These are phyloP conservation scores for Andrographis paniculata DNA, from an alignment of 305 asterid genomes.

Conservation along the genomic window DNA sequence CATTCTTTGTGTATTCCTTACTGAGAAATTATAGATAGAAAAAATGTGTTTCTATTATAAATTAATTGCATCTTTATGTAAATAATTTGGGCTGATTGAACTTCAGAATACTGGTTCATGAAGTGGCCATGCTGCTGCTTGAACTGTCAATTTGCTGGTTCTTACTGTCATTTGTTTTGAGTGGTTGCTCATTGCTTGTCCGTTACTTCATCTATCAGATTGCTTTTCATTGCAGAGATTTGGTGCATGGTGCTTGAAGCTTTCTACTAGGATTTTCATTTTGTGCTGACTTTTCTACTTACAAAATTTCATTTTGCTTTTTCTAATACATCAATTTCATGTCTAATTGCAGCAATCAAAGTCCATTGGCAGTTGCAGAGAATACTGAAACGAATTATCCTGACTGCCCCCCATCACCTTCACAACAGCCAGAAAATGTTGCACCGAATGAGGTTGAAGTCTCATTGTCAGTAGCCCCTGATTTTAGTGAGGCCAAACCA, in stretches of 20 bases:
- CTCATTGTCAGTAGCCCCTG: slow-evolving; percentile 42
- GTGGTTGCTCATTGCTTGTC: too few species aligned
- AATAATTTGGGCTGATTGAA: too few species aligned
- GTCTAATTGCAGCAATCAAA: slow-evolving; percentile 43
- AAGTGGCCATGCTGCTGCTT: too few species aligned
- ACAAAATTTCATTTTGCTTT: slow-evolving; percentile 7
- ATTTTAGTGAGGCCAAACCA: slow-evolving; percentile 41
- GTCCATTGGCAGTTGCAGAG: slow-evolving; percentile 36
- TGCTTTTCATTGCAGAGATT: too few species aligned
- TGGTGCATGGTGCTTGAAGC: too few species aligned
- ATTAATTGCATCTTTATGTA: too few species aligned
- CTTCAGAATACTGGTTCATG: too few species aligned
- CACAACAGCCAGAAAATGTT: slow-evolving; percentile 34
- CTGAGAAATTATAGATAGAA: too few species aligned
- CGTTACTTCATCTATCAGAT: too few species aligned
- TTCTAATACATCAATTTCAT: slow-evolving; percentile 16
- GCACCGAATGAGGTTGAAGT: slow-evolving; percentile 44
- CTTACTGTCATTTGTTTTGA: too few species aligned
- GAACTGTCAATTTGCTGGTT: too few species aligned
- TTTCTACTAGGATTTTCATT: background rate
- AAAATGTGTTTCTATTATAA: too few species aligned
- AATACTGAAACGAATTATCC: slow-evolving; percentile 37
- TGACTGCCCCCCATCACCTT: slow-evolving; percentile 40
- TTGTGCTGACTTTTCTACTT: slow-evolving; percentile 6
- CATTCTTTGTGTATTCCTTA: background rate